Evolutionary conservation across 1,139 yeast genomes (phyloP).

Genomic region (Trichomonascaceae sp.): DNA sequence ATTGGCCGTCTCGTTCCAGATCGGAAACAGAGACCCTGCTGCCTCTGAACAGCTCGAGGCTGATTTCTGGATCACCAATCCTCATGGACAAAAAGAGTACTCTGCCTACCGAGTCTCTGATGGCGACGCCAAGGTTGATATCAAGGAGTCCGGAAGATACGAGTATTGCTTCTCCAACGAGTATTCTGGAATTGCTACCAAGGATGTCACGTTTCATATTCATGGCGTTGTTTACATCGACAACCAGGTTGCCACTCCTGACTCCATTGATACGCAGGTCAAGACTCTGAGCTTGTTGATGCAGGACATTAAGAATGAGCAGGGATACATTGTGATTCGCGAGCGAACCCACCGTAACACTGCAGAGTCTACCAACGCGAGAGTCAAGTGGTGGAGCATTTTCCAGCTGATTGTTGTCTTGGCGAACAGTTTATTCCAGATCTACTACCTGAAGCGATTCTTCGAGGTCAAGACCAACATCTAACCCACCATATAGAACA

Average conservation of each 20-base stretch:
- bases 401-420: slow-evolving; percentile 83
- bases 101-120: slow-evolving; percentile 51
- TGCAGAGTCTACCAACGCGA: slow-evolving; percentile 91
- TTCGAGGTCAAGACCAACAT: slow-evolving; percentile 90
- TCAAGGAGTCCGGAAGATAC: slow-evolving; percentile 59
- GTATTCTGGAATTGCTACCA: slow-evolving; percentile 53
- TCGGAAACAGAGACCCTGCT: slow-evolving; percentile 77
- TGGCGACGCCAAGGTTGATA: slow-evolving; percentile 64
- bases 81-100: slow-evolving; percentile 42
- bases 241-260: slow-evolving; percentile 66
- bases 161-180: slow-evolving; percentile 90
- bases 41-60: slow-evolving; percentile 65
- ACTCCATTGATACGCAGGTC: slow-evolving; percentile 77
- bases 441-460: slow-evolving; percentile 84
- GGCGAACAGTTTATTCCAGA: slow-evolving; percentile 81
- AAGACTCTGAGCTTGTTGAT: slow-evolving; percentile 64
- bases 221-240: slow-evolving; percentile 89
- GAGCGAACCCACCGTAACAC: slow-evolving; percentile 98
- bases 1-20: slow-evolving; percentile 82
- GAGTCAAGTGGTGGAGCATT: slow-evolving; percentile 97
- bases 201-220: slow-evolving; percentile 90
- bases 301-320: slow-evolving; percentile 79
- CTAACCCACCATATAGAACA: no score
- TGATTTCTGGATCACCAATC: slow-evolving; percentile 56
- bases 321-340: slow-evolving; percentile 79